Evolutionary conservation across 192 early-diverging fungal genomes (phyloP), one percentile per base, ranked within the genome.

Genomic region (Backusella tarrabulga): DNA sequence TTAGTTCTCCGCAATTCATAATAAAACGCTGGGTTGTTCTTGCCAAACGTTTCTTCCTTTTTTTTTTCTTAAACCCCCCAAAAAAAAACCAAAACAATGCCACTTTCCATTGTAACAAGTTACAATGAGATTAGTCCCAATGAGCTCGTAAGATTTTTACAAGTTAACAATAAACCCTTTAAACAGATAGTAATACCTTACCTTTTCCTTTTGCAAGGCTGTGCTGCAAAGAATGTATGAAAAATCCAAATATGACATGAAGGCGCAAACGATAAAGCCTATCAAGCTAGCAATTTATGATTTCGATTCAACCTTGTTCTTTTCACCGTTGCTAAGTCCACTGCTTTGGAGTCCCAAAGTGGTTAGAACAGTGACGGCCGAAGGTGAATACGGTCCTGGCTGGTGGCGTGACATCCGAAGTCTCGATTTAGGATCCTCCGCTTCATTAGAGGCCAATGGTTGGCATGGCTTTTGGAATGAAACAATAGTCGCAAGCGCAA

Each of bases 381-480:
- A 82, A 67, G 68, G 67, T 34, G 38, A 67, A 19, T 69, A 78
- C 35, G 81, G 81, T 9, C 76, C 76, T 15, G 81, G 81, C 14
- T 82, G 76, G 77, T 82, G 81, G 81, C 67, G 76, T 23, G 81
- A 82, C 38, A 60, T 78, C 11, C 56, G 71, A 36, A 78, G 77
- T 75, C 77, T 82, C 17, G 54, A 74, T 21, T 12, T 82, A 26
- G 81, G 81, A 36, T 66, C 72, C 9, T n/a, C 42, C 5, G 44
- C 50, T 5, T 44, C 71, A 19, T 50, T 82, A 12, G 41, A 72
- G 17, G 35, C 78, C 38, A 71, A 42, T 14, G 80, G 68, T 0
- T 82, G 81, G 81, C 46, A 82, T 23, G 76, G 81, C 4, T 82
- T 60, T 34, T 82, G 81, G 81, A 82, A 77, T 67, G 77, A 82